Evolutionary conservation across 805 yeast species (phyloP), one percentile per base, ranked within the genome.

Genomic region (Sugiyamaella boreocaroliniensis): DNA sequence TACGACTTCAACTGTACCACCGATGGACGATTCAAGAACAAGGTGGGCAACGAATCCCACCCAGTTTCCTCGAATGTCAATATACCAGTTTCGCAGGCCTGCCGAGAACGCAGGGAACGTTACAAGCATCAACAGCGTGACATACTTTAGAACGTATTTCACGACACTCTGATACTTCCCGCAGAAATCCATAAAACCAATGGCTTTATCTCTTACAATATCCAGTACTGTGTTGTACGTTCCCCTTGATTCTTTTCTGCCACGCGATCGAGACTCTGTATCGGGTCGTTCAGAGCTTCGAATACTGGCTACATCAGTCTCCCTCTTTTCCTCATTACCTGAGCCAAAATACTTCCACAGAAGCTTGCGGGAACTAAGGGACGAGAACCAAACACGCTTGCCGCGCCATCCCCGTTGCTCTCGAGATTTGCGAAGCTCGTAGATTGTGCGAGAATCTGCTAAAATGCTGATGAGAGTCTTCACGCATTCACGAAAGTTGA

Each of bases 41-140:
- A 78, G 60, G 32, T 74, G 73, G 15, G 79, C 76, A 4, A 76
- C 78, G 66, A 78, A 78, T 26, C 81, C 81, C 6, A 76, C 71
- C 82, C 82, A 78, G 1, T 76, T 65, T 43, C 81, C 81, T 55
- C 76, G 70, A 32, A 72, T 69, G 15, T 71, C 68, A n/a, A 63
- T 64, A 55, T 76, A 77, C 81, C 81, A 78, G n/a, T 64, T 62
- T 45, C 80, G 66, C 18, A 74, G 58, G 40, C 70, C 69, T 0
- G 80, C 77, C 37, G 73, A 65, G 57, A 76, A 78, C 73, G 76
- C 77, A 1, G 81, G 81, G 54, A 76, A 76, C 0, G 80, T 74
- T 1, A 76, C 72, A 0, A 76, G 54, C 69, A 76, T 74, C 43
- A 77, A 58, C 0, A 78, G 77, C 40, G 75, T 59, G 0, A 75